Base-by-base conservation (phyloP, 768 basidiomycete genomes). In the Amanita fuliginea region DNA sequence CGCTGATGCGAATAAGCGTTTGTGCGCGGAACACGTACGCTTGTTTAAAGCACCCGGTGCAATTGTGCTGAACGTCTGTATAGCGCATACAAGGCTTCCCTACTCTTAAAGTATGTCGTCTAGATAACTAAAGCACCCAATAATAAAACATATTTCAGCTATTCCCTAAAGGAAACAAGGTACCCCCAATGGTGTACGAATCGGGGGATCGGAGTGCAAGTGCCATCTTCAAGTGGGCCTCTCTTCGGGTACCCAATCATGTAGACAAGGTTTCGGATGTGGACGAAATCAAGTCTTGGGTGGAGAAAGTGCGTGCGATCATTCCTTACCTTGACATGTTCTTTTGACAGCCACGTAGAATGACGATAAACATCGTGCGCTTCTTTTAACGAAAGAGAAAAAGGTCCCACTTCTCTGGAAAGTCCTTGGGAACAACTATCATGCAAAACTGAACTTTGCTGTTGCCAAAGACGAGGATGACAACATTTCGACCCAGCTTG, bases 21-120 rank as follows among this genome's bases (percentile, higher is more conserved):
- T 97, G 6, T 97, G 94, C 59, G 77, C 79, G 0, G 81, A 89
- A 46, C 86, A 93, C 70, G 82, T 75, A 52, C 30, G 63, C 52
- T 6, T 19, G 14, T 36, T 37, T 6, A 21, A 14, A 33, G 34
- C 14, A 4, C 21, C 14, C 5, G 36, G 22, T 9, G 11, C 21
- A 26, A 19, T 14, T 24, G 6, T 16, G 14, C 22, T 45, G 49
- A 34, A 22, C 21, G 10, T 10, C 30, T 54, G 26, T 26, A 28
- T 47, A 82, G 76, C 80, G 80, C 11, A 78, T 96, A 18, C 73
- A 93, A 65, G 93, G 93, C 2, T 97, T 93, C 75, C 93, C 93
- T 2, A 96, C 93, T 2, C 71, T 97, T 63, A 97, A 97, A 70
- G 81, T 83, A 56, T 41, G 64, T 51, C 39, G 8, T 35, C 42